Conservation (phyloP, 192 early-diverging fungal genomes). For the Umbelopsis ramanniana region DNA sequence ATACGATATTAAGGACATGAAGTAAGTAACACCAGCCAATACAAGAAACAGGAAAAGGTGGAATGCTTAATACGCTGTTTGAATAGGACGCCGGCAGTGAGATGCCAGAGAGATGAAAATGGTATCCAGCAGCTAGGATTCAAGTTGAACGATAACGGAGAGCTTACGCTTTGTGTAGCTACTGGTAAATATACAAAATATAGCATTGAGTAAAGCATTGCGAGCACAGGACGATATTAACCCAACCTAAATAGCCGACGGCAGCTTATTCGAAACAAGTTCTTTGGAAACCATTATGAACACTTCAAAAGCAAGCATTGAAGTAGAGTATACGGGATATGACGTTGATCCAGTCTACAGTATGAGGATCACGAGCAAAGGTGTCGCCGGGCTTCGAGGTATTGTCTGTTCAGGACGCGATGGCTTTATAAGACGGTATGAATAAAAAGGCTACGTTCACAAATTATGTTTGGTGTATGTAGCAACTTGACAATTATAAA, state of each 20-base stretch:
- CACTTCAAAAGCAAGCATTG: neutral
- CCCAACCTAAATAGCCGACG: slow-evolving; percentile 20
- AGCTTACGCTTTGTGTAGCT: slow-evolving; percentile 18
- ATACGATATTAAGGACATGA: slow-evolving; percentile 45
- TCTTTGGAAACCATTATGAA: slow-evolving; percentile 1
- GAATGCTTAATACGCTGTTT: neutral
- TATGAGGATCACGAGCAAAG: slow-evolving; percentile 2
- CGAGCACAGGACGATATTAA: too few relatives aligned
- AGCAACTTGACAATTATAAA: too few relatives aligned
- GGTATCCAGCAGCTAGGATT: slow-evolving; percentile 13
- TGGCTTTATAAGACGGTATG: slow-evolving; percentile 12
- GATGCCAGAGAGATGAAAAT: slow-evolving; percentile 27
- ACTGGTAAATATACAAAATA: slow-evolving; percentile 21
- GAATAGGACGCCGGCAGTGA: neutral
- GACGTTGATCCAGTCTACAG: slow-evolving; percentile 29
- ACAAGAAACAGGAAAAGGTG: neutral
- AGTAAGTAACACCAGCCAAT: slow-evolving; percentile 32
- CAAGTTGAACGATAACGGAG: slow-evolving; percentile 16
- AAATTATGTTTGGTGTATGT: too few relatives aligned
- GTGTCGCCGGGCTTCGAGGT: slow-evolving; percentile 10
- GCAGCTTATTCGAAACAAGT: slow-evolving; percentile 32
- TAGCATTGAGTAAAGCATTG: neutral
- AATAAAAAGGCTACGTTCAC: neutral
- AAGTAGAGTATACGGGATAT: slow-evolving; percentile 35
- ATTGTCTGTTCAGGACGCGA: slow-evolving; percentile 25